Conservation (phyloP, 129 eudicot genomes). For the Heracleum sosnowskyi region DNA sequence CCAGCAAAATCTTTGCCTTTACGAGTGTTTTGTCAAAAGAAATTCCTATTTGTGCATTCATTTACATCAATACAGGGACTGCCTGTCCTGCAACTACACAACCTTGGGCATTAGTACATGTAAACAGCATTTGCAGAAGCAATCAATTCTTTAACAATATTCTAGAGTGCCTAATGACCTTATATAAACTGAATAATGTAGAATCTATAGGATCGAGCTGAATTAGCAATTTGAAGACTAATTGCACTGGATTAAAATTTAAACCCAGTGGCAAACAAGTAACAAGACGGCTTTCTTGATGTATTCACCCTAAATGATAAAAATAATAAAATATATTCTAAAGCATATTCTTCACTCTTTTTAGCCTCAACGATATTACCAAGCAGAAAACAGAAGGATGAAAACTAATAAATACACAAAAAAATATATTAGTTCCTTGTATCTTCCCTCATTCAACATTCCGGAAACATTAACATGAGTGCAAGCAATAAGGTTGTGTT, state of each 20-base stretch:
- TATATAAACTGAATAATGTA: too few relatives aligned
- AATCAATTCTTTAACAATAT: too few relatives aligned
- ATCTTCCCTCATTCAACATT: neutral
- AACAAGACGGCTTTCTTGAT: slow-evolving; percentile 32
- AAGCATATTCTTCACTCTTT: slow-evolving; percentile 16
- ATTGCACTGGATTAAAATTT: neutral
- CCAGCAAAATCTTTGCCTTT: neutral
- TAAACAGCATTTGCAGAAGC: neutral
- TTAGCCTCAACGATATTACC: neutral
- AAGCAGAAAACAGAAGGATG: neutral
- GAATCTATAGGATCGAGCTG: neutral
- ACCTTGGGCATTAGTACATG: neutral
- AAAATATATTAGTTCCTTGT: slow-evolving; percentile 9
- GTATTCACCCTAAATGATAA: slow-evolving; percentile 8
- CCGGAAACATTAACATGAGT: slow-evolving; percentile 23
- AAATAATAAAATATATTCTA: slow-evolving; percentile 12
- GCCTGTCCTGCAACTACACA: neutral
- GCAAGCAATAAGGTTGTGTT: slow-evolving; percentile 41
- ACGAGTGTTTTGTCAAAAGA: neutral
- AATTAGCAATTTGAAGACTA: neutral
- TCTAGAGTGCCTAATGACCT: too few relatives aligned
- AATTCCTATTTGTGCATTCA: neutral
- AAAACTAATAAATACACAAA: neutral
- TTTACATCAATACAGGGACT: neutral
- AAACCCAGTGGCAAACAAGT: slow-evolving; percentile 1